A percentile compares a stretch with the other conserved stretches of the same genome.
phyloP scores from a whole-genome alignment of 225 moss, liverwort and hornwort genomes.

The Antitrichia curtipendula region DNA sequence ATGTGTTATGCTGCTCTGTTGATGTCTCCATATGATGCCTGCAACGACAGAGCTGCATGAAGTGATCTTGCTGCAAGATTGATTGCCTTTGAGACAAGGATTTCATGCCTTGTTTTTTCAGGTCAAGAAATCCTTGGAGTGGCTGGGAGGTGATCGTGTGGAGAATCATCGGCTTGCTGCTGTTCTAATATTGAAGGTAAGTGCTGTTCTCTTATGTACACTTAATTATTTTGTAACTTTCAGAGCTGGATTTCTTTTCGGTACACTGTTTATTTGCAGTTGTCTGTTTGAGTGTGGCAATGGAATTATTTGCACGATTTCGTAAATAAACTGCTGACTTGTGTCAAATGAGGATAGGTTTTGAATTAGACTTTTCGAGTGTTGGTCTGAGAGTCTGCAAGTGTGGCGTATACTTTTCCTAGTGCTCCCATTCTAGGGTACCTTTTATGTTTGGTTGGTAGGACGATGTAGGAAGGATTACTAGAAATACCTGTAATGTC shows the following conservation, averaged over 20 bases:
- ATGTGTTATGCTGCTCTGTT: background rate
- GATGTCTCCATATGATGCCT: background rate
- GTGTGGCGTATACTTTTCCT: background rate
- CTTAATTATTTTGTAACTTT: background rate
- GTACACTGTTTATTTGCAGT: background rate
- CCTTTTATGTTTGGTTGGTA: background rate
- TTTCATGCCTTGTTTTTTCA: conserved; percentile 10
- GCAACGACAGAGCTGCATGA: background rate
- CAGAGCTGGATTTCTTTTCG: background rate
- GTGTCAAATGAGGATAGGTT: background rate
- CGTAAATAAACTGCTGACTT: background rate
- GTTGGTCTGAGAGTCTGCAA: background rate
- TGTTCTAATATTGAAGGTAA: conserved; percentile 84
- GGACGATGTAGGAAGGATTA: background rate
- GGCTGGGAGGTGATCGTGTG: conserved; percentile 69
- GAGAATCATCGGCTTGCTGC: conserved; percentile 81
- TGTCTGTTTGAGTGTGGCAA: background rate
- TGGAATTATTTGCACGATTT: background rate
- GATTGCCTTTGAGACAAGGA: background rate
- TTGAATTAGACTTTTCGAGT: background rate
- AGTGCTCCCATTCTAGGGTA: background rate
- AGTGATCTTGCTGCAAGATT: background rate
- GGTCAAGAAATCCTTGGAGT: conserved; percentile 84
- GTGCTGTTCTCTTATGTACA: background rate
- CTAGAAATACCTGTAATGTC: background rate